Conservation (phyloP, 2,329 filamentous ascomycete species). For the Pseudopyricularia cyperi region DNA sequence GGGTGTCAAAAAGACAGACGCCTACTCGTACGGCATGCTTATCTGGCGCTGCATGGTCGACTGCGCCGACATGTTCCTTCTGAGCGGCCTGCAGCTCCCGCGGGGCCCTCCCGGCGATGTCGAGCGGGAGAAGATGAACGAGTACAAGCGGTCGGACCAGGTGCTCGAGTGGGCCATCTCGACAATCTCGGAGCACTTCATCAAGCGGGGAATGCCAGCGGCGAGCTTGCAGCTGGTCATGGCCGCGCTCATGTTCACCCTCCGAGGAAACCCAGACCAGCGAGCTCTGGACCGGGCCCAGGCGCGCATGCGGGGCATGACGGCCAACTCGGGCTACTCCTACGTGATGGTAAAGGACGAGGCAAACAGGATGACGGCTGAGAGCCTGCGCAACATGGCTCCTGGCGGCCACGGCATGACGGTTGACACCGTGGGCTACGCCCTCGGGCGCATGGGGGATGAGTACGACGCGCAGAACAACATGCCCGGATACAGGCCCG, state of each 20-base stretch:
- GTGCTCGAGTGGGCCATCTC: constrained; percentile 6
- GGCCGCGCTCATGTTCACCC: constrained; percentile 6
- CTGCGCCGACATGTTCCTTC: constrained; percentile 3
- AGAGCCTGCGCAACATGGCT: background rate
- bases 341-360: constrained; percentile 6
- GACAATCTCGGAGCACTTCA: constrained; percentile 3
- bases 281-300: constrained; percentile 8
- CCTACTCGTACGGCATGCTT: constrained; percentile 8
- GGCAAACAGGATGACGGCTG: constrained; percentile 2
- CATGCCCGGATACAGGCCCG: constrained; percentile 7
- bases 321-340: background rate
- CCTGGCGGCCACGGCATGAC: constrained; percentile 4
- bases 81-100: background rate
- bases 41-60: constrained; percentile 9
- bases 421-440: constrained; percentile 5
- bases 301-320: constrained; percentile 6
- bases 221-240: constrained; percentile 3
- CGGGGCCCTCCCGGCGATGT: background rate
- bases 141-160: constrained; percentile 6
- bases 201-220: background rate
- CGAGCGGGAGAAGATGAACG: background rate
- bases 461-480: constrained; percentile 9
- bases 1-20: constrained; percentile 6
- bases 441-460: constrained; percentile 4
- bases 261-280: constrained; percentile 5